Conservation (phyloP, 345 rosid genomes). For the Fremontodendron californicum region DNA sequence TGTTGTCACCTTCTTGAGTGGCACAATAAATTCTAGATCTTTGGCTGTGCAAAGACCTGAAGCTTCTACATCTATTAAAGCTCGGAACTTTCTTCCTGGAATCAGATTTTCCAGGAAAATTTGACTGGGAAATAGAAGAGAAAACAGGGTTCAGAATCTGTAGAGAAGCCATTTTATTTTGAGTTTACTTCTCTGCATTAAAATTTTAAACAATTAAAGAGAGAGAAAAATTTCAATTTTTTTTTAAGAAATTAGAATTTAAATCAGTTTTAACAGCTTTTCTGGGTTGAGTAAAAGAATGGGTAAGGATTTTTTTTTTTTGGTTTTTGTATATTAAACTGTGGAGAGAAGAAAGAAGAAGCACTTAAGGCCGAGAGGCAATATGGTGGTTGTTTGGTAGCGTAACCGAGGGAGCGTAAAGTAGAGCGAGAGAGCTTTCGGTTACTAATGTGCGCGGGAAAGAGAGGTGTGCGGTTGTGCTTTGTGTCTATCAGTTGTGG, state of each 20-base stretch:
- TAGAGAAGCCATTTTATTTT: conserved; percentile 41
- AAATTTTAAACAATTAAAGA: background rate
- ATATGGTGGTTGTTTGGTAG: background rate
- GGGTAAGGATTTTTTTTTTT: background rate
- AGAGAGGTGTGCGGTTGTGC: conserved; percentile 1
- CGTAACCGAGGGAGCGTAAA: conserved; percentile 15
- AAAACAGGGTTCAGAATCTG: conserved; percentile 39
- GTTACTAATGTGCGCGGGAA: conserved; percentile 26
- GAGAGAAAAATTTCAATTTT: no score
- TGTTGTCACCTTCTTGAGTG: conserved; percentile 48
- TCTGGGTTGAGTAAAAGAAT: background rate
- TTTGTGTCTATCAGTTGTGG: conserved; percentile 30
- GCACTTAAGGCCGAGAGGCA: conserved; percentile 7
- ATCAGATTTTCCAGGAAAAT: conserved; percentile 33
- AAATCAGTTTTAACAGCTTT: background rate
- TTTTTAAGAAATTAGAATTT: no score
- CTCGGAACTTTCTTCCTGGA: conserved; percentile 30
- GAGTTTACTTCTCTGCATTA: conserved; percentile 11
- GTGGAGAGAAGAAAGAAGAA: background rate
- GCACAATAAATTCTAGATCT: conserved; percentile 44
- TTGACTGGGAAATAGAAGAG: conserved; percentile 44
- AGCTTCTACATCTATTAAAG: conserved; percentile 24
- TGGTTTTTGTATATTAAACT: background rate
- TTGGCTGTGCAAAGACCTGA: conserved; percentile 16
- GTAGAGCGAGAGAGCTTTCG: conserved; percentile 1